Percentiles rank a stretch among this genome's conserved stretches.
Evolutionary conservation across 106 monocot species (phyloP).

Genomic region (Dactylorhiza incarnata): DNA sequence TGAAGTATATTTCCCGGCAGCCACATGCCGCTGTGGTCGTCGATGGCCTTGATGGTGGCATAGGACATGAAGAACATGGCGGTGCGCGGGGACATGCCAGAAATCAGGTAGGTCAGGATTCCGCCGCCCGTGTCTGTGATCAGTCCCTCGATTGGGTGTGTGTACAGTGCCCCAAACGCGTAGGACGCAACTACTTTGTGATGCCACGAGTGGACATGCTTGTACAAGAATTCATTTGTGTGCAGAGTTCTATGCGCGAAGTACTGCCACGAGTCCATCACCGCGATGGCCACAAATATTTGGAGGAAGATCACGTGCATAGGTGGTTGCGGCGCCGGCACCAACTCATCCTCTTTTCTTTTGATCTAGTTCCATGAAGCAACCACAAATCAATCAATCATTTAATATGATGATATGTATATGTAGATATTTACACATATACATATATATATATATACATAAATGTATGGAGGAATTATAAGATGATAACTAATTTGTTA

Average conservation of each 20-base stretch:
- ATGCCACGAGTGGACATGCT: conserved; percentile 18
- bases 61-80: conserved; percentile 15
- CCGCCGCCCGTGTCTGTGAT: conserved; percentile 12
- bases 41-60: conserved; percentile 11
- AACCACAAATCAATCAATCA: no score
- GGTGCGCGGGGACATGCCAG: conserved; percentile 14
- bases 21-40: conserved; percentile 6
- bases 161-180: conserved; percentile 12
- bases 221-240: conserved; percentile 14
- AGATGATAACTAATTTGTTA: no score
- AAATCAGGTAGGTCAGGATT: background rate
- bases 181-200: conserved; percentile 13
- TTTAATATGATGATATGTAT: no score
- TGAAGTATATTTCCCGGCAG: conserved; percentile 5
- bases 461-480: no score
- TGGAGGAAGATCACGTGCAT: background rate
- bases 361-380: no score
- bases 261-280: conserved; percentile 17
- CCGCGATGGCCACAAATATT: conserved; percentile 9
- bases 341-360: background rate
- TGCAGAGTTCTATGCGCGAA: conserved; percentile 11
- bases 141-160: conserved; percentile 12
- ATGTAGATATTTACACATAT: no score
- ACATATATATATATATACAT: no score
- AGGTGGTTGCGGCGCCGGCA: no score